A percentile compares a stretch with the other conserved stretches of the same genome.
Evolutionary conservation across 768 basidiomycete species (phyloP).

Genomic region (Panaeolus papilionaceus): DNA sequence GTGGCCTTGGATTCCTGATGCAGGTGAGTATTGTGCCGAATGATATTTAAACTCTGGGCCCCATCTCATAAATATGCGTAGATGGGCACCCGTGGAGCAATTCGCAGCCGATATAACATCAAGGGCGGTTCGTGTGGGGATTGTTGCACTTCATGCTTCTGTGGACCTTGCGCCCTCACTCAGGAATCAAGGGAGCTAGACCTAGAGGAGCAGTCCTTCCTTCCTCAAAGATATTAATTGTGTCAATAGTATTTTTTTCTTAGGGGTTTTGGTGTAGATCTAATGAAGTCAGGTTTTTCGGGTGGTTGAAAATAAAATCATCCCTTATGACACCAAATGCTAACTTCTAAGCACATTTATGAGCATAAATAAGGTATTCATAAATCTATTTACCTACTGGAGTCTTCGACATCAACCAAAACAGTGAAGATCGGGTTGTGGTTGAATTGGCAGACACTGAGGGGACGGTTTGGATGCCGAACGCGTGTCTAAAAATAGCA

Average conservation of each 20-base stretch:
- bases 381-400: too few relatives aligned
- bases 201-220: slow-evolving; percentile 29
- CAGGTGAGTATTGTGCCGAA: slow-evolving; percentile 39
- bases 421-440: too few relatives aligned
- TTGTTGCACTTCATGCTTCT: slow-evolving; percentile 47
- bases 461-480: too few relatives aligned
- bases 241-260: neutral
- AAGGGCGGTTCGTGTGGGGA: slow-evolving; percentile 49
- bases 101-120: slow-evolving; percentile 53
- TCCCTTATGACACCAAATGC: neutral
- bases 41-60: too few relatives aligned
- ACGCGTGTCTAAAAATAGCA: neutral
- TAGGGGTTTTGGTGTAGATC: neutral
- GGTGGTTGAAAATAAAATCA: neutral
- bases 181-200: slow-evolving; percentile 56
- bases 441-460: too few relatives aligned
- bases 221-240: neutral
- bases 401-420: too few relatives aligned
- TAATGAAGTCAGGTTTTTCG: neutral
- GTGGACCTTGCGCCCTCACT: slow-evolving; percentile 52
- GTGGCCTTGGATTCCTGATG: slow-evolving; percentile 45
- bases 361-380: too few relatives aligned
- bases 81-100: slow-evolving; percentile 41
- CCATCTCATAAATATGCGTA: slow-evolving; percentile 19
- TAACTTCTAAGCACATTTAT: too few relatives aligned